phyloP scores from a whole-genome alignment of 305 asterid species.

The Euphrasia arctica region DNA sequence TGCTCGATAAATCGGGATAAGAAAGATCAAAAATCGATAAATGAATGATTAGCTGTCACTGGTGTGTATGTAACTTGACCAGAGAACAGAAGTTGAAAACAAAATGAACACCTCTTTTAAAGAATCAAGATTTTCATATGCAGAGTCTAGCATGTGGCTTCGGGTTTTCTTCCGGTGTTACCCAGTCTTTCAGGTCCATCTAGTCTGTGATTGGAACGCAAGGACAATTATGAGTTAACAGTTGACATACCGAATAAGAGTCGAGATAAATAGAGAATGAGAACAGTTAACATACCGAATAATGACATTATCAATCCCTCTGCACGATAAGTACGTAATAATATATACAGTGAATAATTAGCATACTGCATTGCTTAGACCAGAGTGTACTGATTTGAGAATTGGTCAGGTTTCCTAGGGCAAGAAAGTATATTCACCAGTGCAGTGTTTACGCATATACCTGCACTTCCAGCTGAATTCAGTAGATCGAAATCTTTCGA shows the following conservation, averaged over 20 bases:
- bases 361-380: too few relatives aligned
- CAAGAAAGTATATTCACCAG: too few relatives aligned
- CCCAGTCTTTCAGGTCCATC: background rate
- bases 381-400: too few relatives aligned
- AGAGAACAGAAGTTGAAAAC: background rate
- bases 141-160: background rate
- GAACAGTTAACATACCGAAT: background rate
- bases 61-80: background rate
- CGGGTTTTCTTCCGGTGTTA: background rate
- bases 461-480: too few relatives aligned
- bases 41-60: background rate
- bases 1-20: too few relatives aligned
- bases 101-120: background rate
- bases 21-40: too few relatives aligned
- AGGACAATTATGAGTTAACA: background rate
- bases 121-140: background rate
- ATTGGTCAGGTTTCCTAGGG: too few relatives aligned
- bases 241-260: background rate
- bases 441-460: too few relatives aligned
- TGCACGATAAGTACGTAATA: too few relatives aligned
- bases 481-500: too few relatives aligned
- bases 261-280: background rate
- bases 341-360: too few relatives aligned
- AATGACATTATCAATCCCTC: background rate
- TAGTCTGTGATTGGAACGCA: background rate